phyloP scores from a whole-genome alignment of 208 protist species.

The Acanthamoeba royreba region DNA sequence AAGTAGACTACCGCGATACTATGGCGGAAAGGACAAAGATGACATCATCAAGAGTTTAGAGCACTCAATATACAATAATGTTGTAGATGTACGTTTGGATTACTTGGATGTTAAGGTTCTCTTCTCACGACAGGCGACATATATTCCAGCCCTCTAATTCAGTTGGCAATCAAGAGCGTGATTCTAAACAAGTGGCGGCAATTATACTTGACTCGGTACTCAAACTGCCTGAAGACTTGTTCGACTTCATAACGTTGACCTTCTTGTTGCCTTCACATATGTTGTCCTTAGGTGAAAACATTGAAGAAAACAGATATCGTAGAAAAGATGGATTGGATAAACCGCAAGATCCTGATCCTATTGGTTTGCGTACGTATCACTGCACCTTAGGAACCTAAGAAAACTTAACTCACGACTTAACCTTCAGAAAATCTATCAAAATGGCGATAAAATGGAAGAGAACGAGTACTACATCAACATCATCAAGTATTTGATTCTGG shows the following conservation, averaged over 20 bases:
- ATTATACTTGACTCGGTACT: not conserved
- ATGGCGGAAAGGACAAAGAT: not conserved
- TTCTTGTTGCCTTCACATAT: not conserved
- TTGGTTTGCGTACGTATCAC: not conserved
- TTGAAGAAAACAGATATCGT: not conserved
- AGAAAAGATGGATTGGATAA: constrained; percentile 32
- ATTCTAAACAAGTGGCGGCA: not conserved
- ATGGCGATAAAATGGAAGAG: not conserved
- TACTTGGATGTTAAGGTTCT: not conserved
- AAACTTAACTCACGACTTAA: not conserved
- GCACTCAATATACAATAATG: not conserved
- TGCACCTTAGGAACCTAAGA: not conserved
- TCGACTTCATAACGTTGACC: not conserved
- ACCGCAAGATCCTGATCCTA: not conserved
- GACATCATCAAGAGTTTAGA: not conserved
- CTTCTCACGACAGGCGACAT: not conserved
- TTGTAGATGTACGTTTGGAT: not conserved
- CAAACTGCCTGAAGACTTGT: not conserved
- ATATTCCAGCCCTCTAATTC: not conserved
- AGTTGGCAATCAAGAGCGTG: not conserved
- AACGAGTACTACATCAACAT: not conserved
- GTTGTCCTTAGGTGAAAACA: not conserved
- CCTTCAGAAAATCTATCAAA: not conserved
- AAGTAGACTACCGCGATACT: not conserved
- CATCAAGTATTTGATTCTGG: not conserved